These are phyloP conservation scores for Coemansia sp. DNA, from an alignment of 371 early-diverging fungal species.

Conservation along the genomic window DNA sequence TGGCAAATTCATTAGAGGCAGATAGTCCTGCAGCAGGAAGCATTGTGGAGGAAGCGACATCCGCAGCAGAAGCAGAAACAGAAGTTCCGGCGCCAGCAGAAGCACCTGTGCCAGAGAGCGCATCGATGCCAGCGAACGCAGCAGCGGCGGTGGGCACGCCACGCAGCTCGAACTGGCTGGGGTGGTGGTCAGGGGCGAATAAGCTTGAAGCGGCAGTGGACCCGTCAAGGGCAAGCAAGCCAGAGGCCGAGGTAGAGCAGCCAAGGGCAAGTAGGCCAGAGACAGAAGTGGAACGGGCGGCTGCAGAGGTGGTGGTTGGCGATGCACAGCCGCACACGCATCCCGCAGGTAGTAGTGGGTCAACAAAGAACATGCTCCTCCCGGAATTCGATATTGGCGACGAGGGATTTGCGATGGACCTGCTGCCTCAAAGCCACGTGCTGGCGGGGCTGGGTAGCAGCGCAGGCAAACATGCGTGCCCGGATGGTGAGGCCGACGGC, in stretches of 20 bases:
- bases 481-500: not conserved
- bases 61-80: not conserved
- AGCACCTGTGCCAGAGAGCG: no score
- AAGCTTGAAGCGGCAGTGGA: not conserved
- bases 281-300: not conserved
- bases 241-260: not conserved
- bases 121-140: no score
- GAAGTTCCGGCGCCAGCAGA: not conserved
- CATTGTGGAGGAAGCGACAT: not conserved
- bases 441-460: not conserved
- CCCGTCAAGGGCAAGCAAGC: no score
- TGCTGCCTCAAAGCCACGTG: conserved; percentile 4
- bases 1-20: conserved; percentile 8
- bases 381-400: conserved; percentile 26
- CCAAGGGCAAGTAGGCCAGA: not conserved
- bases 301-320: no score
- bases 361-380: conserved; percentile 19
- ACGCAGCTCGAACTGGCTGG: conserved; percentile 7
- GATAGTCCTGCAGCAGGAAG: not conserved
- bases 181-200: conserved; percentile 10
- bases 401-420: conserved; percentile 2
- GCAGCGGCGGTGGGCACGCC: no score
- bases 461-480: not conserved
- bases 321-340: not conserved
- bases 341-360: not conserved